A percentile compares a stretch with the other conserved stretches of the same genome.
These are phyloP conservation scores for Proliferodiscus dingleyae DNA, from an alignment of 2,329 filamentous ascomycete genomes.

Conservation along the genomic window DNA sequence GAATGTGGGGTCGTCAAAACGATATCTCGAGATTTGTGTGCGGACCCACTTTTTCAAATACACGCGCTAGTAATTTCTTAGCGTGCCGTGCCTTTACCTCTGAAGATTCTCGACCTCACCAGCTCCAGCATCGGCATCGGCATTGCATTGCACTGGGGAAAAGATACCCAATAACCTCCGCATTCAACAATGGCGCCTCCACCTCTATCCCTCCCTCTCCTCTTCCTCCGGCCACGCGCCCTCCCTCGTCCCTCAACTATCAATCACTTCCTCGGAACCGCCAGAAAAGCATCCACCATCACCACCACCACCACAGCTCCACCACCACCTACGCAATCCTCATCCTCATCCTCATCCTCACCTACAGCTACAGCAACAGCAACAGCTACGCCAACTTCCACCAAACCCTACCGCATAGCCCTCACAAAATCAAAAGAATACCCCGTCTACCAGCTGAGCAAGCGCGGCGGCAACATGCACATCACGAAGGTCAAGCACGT, in stretches of 20 bases:
- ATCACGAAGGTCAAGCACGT: slow-evolving; percentile 74
- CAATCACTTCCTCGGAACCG: slow-evolving; percentile 23
- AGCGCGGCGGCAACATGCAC: slow-evolving; percentile 70
- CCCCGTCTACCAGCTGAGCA: slow-evolving; percentile 70
- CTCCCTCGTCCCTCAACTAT: slow-evolving; percentile 28
- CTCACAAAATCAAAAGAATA: slow-evolving; percentile 68
- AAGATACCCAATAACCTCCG: too few relatives aligned
- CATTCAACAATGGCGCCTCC: slow-evolving; percentile 5
- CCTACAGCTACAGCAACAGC: slow-evolving; percentile 1
- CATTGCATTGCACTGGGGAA: too few relatives aligned
- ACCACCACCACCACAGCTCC: slow-evolving; percentile 18
- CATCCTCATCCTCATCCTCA: slow-evolving; percentile 6
- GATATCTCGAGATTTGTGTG: slow-evolving; percentile 20
- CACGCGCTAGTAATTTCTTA: slow-evolving; percentile 10
- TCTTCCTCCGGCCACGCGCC: slow-evolving; percentile 30
- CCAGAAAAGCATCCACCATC: slow-evolving; percentile 6
- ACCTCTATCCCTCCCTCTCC: slow-evolving; percentile 21
- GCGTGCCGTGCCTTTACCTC: neutral
- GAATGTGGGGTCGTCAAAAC: neutral
- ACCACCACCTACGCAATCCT: neutral
- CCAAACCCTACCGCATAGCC: slow-evolving; percentile 48
- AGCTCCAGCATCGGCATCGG: too few relatives aligned
- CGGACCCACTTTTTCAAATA: slow-evolving; percentile 7
- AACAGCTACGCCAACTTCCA: slow-evolving; percentile 8
- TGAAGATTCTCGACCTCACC: slow-evolving; percentile 6